Percentiles rank a stretch among this genome's conserved stretches.
phyloP scores from a whole-genome alignment of 495 filamentous ascomycete species.

The Penicillium silybi region DNA sequence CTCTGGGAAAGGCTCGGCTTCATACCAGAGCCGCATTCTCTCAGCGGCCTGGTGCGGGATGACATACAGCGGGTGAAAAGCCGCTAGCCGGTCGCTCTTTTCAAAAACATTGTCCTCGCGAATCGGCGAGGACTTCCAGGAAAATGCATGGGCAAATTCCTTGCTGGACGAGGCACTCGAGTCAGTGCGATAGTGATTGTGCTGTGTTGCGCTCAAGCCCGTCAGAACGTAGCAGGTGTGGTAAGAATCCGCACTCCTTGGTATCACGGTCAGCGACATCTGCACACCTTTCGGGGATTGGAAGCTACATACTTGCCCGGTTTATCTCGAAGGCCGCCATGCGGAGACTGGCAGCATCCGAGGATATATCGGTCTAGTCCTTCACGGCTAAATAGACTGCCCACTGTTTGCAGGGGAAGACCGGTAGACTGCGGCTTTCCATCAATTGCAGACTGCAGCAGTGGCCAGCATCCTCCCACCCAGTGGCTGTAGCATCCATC shows the following conservation, averaged over 20 bases:
- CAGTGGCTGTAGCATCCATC: conserved; percentile 98
- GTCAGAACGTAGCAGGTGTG: conserved; percentile 88
- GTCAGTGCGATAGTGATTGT: conserved; percentile 62
- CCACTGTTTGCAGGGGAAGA: conserved; percentile 21
- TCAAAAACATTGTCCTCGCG: conserved; percentile 46
- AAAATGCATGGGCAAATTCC: conserved; percentile 53
- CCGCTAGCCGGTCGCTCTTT: conserved; percentile 41
- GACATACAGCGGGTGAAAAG: conserved; percentile 81
- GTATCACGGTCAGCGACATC: conserved; percentile 12
- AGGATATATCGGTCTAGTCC: conserved; percentile 86
- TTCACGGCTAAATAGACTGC: conserved; percentile 72
- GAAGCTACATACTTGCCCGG: conserved; percentile 69
- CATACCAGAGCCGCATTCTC: conserved; percentile 60
- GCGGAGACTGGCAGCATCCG: conserved; percentile 72
- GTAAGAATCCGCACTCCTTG: conserved; percentile 81
- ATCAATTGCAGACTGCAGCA: conserved; percentile 75
- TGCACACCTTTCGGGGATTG: background rate
- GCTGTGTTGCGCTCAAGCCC: conserved; percentile 77
- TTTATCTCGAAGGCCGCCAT: conserved; percentile 89
- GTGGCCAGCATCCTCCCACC: conserved; percentile 90
- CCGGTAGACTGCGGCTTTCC: conserved; percentile 35
- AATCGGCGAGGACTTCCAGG: conserved; percentile 57
- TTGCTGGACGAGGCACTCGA: conserved; percentile 30
- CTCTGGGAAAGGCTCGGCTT: conserved; percentile 31
- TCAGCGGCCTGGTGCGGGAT: conserved; percentile 69